Percentiles rank a stretch among this genome's conserved stretches.
phyloP scores from a whole-genome alignment of 306 rosid species.

The Lotus japonicus region DNA sequence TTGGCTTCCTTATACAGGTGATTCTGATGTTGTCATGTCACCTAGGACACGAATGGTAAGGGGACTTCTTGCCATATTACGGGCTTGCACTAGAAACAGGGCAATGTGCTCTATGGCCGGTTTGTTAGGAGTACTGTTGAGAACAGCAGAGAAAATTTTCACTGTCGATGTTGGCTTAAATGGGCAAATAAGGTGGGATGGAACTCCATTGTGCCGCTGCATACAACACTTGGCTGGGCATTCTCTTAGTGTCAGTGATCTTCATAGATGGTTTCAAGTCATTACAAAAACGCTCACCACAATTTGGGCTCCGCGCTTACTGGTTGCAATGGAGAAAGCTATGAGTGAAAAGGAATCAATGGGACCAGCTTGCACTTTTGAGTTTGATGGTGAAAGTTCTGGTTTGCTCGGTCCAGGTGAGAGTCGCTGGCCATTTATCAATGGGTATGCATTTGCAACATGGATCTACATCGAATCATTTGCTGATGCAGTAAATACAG shows the following conservation, averaged over 20 bases:
- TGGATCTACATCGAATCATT: constrained; percentile 99
- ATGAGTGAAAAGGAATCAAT: constrained; percentile 83
- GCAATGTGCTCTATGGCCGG: constrained; percentile 98
- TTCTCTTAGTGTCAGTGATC: constrained; percentile 74
- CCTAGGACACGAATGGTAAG: constrained; percentile 93
- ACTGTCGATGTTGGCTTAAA: constrained; percentile 53
- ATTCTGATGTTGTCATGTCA: constrained; percentile 63
- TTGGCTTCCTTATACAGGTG: constrained; percentile 87
- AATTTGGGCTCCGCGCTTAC: constrained; percentile 66
- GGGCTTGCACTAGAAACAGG: constrained; percentile 96
- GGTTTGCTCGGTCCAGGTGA: constrained; percentile 99
- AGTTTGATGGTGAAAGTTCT: constrained; percentile 98
- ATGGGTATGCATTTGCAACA: constrained; percentile 95
- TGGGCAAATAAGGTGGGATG: constrained; percentile 82
- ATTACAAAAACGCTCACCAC: constrained; percentile 71
- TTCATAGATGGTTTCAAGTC: constrained; percentile 80
- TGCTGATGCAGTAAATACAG: constrained; percentile 90
- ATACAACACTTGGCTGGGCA: constrained; percentile 93
- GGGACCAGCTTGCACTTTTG: constrained; percentile 90
- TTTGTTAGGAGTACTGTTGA: constrained; percentile 73
- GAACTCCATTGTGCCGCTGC: constrained; percentile 86
- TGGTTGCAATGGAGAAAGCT: constrained; percentile 88
- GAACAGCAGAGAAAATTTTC: constrained; percentile 74
- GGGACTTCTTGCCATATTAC: constrained; percentile 92
- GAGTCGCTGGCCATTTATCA: constrained; percentile 92